These are phyloP conservation scores for Monosporascus sp. DNA, from an alignment of 2,329 filamentous ascomycete species.

Conservation along the genomic window DNA sequence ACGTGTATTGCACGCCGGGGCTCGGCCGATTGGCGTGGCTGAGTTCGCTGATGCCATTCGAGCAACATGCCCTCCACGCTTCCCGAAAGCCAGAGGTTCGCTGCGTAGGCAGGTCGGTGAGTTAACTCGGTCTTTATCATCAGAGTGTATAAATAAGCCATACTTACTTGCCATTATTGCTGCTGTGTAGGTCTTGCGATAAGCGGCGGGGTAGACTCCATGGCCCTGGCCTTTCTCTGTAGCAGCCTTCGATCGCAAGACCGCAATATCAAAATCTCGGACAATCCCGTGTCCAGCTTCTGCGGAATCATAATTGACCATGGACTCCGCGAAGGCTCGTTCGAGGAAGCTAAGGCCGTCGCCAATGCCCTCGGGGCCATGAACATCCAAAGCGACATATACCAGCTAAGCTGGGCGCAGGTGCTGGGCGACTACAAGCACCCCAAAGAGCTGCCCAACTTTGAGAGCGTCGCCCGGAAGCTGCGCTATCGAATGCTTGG, in stretches of 20 bases:
- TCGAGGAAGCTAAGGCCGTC: slow-evolving; percentile 47
- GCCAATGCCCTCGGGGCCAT: slow-evolving; percentile 28
- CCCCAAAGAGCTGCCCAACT: slow-evolving; percentile 49
- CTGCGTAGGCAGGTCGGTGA: slow-evolving; percentile 38
- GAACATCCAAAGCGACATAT: slow-evolving; percentile 24
- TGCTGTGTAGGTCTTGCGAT: slow-evolving; percentile 62
- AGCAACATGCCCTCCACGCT: slow-evolving; percentile 46
- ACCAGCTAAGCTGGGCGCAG: slow-evolving; percentile 46
- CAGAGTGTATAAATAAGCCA: too few relatives aligned
- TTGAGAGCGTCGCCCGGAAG: slow-evolving; percentile 73
- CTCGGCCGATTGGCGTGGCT: slow-evolving; percentile 31
- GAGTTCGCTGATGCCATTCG: slow-evolving; percentile 47
- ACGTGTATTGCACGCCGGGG: slow-evolving; percentile 34
- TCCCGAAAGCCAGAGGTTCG: slow-evolving; percentile 33
- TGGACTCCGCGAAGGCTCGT: slow-evolving; percentile 47
- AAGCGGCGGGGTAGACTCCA: slow-evolving; percentile 95
- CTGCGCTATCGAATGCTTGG: slow-evolving; percentile 72
- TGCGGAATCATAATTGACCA: slow-evolving; percentile 54
- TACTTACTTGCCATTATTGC: too few relatives aligned
- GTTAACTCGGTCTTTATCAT: slow-evolving; percentile 8
- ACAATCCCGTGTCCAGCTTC: slow-evolving; percentile 38
- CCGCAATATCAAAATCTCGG: slow-evolving; percentile 35
- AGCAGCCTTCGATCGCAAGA: slow-evolving; percentile 36
- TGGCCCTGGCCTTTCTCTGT: slow-evolving; percentile 82
- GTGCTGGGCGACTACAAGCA: slow-evolving; percentile 20